These are phyloP conservation scores for Fusarium papillatum DNA, from an alignment of 2,329 filamentous ascomycete species.

Conservation along the genomic window DNA sequence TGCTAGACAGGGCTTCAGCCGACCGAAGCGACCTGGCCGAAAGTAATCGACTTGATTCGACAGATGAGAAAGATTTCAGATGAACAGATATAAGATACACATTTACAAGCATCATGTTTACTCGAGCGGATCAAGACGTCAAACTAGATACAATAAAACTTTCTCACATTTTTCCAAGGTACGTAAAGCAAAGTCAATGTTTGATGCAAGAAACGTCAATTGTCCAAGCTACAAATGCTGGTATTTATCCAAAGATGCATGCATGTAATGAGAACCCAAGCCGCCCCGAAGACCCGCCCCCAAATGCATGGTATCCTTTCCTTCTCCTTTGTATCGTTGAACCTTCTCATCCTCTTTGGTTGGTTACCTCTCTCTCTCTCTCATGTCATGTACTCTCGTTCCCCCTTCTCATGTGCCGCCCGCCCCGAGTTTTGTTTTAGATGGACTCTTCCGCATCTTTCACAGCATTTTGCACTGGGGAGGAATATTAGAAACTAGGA, in stretches of 20 bases:
- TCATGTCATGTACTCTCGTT: slow-evolving; percentile 3
- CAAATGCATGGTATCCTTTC: slow-evolving; percentile 44
- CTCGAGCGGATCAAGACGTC: neutral
- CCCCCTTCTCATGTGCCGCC: neutral
- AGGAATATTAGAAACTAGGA: slow-evolving; percentile 33
- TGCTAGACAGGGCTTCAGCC: slow-evolving; percentile 77
- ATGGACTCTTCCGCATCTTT: slow-evolving; percentile 32
- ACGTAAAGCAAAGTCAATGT: neutral
- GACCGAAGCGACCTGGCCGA: slow-evolving; percentile 85
- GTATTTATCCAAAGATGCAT: slow-evolving; percentile 46
- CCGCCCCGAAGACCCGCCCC: slow-evolving; percentile 31
- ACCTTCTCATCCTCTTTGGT: slow-evolving; percentile 11
- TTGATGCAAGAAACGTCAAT: slow-evolving; percentile 41
- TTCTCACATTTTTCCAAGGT: neutral
- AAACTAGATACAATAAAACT: slow-evolving; percentile 5
- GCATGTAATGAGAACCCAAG: slow-evolving; percentile 41
- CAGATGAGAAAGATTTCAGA: slow-evolving; percentile 2
- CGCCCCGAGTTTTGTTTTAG: slow-evolving; percentile 12
- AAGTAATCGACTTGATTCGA: slow-evolving; percentile 43
- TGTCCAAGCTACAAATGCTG: slow-evolving; percentile 46
- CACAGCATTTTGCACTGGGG: slow-evolving; percentile 28
- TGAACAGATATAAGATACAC: slow-evolving; percentile 11
- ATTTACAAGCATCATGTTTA: neutral
- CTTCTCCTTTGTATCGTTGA: slow-evolving; percentile 34
- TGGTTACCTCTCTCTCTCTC: neutral